Evolutionary conservation across 2,329 filamentous ascomycete genomes (phyloP).

Genomic region (Alternaria longipes): DNA sequence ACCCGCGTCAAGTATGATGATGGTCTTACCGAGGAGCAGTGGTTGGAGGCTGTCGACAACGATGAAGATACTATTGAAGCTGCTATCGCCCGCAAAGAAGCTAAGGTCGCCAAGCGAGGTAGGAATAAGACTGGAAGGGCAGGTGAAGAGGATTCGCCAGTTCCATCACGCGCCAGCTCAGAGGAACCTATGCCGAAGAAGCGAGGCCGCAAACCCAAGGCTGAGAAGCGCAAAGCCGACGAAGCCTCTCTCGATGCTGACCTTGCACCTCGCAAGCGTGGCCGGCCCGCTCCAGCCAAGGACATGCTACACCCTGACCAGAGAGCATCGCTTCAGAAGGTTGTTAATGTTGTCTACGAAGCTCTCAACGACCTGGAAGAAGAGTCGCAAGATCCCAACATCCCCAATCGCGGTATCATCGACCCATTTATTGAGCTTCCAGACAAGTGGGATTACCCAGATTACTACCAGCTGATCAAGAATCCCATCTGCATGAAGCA

Average conservation of each 20-base stretch:
- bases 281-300: slow-evolving; percentile 70
- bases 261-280: slow-evolving; percentile 70
- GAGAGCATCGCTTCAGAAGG: slow-evolving; percentile 79
- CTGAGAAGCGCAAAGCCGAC: slow-evolving; percentile 87
- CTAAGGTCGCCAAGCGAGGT: slow-evolving; percentile 81
- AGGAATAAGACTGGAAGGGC: slow-evolving; percentile 75
- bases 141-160: slow-evolving; percentile 71
- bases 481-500: slow-evolving; percentile 96
- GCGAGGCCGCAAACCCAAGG: slow-evolving; percentile 80
- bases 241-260: slow-evolving; percentile 73
- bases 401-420: slow-evolving; percentile 80
- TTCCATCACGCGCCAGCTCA: slow-evolving; percentile 81
- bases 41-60: slow-evolving; percentile 97
- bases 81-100: slow-evolving; percentile 88
- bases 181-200: slow-evolving; percentile 81
- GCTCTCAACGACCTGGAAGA: slow-evolving; percentile 85
- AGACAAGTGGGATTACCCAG: slow-evolving; percentile 86
- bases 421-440: slow-evolving; percentile 93
- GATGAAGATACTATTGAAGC: slow-evolving; percentile 95
- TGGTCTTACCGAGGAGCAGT: slow-evolving; percentile 97
- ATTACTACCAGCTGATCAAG: slow-evolving; percentile 94
- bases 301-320: slow-evolving; percentile 74
- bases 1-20: slow-evolving; percentile 96
- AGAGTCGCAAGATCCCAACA: slow-evolving; percentile 68
- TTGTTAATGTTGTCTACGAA: slow-evolving; percentile 80